A percentile compares a stretch with the other conserved stretches of the same genome.
These are phyloP conservation scores for Penicillium thymicola DNA, from an alignment of 2,329 filamentous ascomycete species.

Conservation along the genomic window DNA sequence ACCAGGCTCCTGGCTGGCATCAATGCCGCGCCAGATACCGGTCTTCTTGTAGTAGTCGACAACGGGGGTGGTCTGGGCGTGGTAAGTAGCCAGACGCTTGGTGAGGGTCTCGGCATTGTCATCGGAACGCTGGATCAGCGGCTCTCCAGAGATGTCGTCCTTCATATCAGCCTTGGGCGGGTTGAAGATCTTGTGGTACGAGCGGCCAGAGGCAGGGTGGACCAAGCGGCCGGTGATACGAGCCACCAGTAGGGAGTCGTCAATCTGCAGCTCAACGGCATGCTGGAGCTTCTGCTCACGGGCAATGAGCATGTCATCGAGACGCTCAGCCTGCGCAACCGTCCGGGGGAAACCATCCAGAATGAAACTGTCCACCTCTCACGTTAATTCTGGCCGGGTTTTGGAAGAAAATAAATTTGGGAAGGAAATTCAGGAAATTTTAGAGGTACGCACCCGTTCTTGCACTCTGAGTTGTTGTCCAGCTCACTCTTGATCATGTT, in stretches of 20 bases:
- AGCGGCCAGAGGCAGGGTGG: constrained; percentile 92
- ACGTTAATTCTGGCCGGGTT: background rate
- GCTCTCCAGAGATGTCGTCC: constrained; percentile 95
- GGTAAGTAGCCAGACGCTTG: constrained; percentile 92
- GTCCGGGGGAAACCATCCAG: constrained; percentile 98
- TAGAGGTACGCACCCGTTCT: constrained; percentile 70
- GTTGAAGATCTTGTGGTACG: constrained; percentile 99
- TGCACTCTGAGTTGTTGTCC: constrained; percentile 90
- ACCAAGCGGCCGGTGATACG: constrained; percentile 95
- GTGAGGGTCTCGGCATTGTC: constrained; percentile 95
- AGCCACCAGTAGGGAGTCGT: constrained; percentile 87
- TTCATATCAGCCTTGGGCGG: constrained; percentile 91
- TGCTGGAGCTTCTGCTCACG: constrained; percentile 86
- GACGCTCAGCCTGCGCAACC: constrained; percentile 88
- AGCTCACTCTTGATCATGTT: constrained; percentile 99
- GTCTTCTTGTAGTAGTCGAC: constrained; percentile 96
- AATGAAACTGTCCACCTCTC: constrained; percentile 69
- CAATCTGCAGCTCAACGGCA: constrained; percentile 94
- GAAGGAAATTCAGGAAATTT: background rate
- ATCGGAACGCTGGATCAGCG: constrained; percentile 90
- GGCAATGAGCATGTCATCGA: constrained; percentile 82
- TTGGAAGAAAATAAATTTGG: background rate
- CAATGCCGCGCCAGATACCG: constrained; percentile 92
- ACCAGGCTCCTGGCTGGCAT: constrained; percentile 92
- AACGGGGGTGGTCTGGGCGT: constrained; percentile 87